Evolutionary conservation across 2,329 filamentous ascomycete species (phyloP), one percentile per base, ranked within the genome.

Genomic region (Coniochaeta sp.): DNA sequence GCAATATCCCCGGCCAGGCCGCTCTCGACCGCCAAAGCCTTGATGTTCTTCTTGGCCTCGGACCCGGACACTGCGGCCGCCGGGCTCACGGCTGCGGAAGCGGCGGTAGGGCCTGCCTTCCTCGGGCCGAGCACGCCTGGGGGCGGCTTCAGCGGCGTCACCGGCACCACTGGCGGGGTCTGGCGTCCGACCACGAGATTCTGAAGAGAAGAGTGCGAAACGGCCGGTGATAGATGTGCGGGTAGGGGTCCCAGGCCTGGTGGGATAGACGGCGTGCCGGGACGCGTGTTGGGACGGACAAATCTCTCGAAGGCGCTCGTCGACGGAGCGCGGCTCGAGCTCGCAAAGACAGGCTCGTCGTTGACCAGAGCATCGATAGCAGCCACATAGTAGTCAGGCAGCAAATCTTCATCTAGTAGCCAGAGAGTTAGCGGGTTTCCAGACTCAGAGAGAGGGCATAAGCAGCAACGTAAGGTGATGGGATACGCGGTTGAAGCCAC

Each of bases 361-460:
- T 86, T 83, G 14, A 90, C 87, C 4, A 90, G 74, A 3, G 86
- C 86, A 69, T 90, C 87, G 44, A 90, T 83, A n/a, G 79, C 80
- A 14, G 81, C 86, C 64, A 87, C 85, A 62, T 87, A 84, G 54
- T 87, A 52, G 17, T 52, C 47, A 61, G 79, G 76, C n/a, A 38
- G 16, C 14, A 85, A 72, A 57, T 85, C 81, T 68, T 89, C 85
- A 73, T 88, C 87, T 89, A 75, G 65, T 58, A 60, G 67, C 2
- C 69, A 69, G 61, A 67, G 67, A 67, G 72, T 83, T 75, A 83
- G 79, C 77, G 63, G 60, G 59, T 59, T 65, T 7, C 14, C 24
- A 32, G 36, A 28, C 59, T 28, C 30, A 40, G 63, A 5, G 61
- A 63, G 57, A 22, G 62, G n/a, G n/a, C n/a, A n/a, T n/a, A 65